Evolutionary conservation across 1,139 yeast genomes (phyloP).

Genomic region (Blastobotrys capitulatus): DNA sequence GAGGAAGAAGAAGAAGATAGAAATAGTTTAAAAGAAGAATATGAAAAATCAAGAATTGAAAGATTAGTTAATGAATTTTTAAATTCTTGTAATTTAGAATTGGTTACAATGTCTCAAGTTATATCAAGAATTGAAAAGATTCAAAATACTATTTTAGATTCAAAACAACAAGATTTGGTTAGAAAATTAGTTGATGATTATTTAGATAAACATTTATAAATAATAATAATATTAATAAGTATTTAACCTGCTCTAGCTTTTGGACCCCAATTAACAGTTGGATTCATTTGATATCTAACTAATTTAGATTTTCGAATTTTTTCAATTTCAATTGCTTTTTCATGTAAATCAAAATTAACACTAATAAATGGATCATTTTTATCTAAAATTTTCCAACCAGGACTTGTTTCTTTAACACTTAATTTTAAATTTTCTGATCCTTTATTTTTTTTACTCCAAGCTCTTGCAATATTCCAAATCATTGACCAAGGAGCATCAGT

Average conservation of each 20-base stretch:
- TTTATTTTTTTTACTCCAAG: conserved; percentile 51
- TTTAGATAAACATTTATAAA: background rate
- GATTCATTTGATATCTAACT: conserved; percentile 86
- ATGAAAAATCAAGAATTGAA: background rate
- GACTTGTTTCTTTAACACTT: conserved; percentile 44
- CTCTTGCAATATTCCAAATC: conserved; percentile 64
- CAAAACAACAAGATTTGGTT: background rate
- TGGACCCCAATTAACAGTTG: conserved; percentile 95
- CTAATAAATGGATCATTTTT: conserved; percentile 28
- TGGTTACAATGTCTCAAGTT: background rate
- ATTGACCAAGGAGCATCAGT: conserved; percentile 84
- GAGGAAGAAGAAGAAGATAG: background rate
- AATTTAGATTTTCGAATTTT: conserved; percentile 67
- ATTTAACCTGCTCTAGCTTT: conserved; percentile 46
- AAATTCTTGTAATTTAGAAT: background rate
- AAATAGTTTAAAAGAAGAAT: background rate
- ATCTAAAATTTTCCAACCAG: conserved; percentile 61
- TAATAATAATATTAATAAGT: too few relatives aligned
- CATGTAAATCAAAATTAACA: conserved; percentile 44
- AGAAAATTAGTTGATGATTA: background rate
- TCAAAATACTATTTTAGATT: conserved; percentile 1
- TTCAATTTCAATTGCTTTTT: conserved; percentile 51
- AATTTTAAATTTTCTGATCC: conserved; percentile 31
- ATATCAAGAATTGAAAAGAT: background rate
- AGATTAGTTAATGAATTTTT: background rate